Evolutionary conservation across 176 grass and related monocot genomes (phyloP), one percentile per base, ranked within the genome.

Genomic region (Puya raimondii): DNA sequence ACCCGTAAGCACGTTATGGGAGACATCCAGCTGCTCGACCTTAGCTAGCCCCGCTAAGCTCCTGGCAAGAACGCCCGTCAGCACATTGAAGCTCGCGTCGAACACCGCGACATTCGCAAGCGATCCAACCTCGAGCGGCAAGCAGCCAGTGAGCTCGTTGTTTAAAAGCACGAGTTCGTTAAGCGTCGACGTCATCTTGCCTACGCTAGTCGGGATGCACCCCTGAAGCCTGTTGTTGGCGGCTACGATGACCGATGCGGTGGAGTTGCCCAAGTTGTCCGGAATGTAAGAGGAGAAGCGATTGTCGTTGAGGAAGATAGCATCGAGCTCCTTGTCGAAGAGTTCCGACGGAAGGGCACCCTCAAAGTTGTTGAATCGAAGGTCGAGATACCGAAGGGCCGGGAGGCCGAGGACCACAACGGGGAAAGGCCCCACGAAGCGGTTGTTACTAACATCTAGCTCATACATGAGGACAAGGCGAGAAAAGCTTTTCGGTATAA

Each of bases 391-490:
- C 66, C 48, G 70, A 49, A 80, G 65, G 22, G 71, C 49, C 0
- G 76, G 76, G 1, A 84, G 22, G n/a, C 69, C 53, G 10, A 75
- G 33, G 15, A 80, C 27, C 8, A 84, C 82, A 52, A 50, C 75
- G 0, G 82, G 82, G 13, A 84, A 84, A 2, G 73, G 64, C 9
- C 82, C 82, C 15, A 84, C 82, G 1, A 84, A 80, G 53, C 76
- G 82, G 51, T 84, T 84, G 57, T 70, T 84, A 64, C 82, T 80
- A 9, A 84, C 71, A 22, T 84, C 82, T 1, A 80, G 10, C 82
- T 84, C 82, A 7, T 84, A 29, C 3, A 84, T 76, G 23, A 71
- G 70, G 21, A 64, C 26, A 7, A 84, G 76, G 11, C 82, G 82
- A 10, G 66, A 67, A 57, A 84, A 84, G 57, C 76, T 80, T 12